phyloP scores from a whole-genome alignment of 2,329 filamentous ascomycete species.

The Ceratocystis destructans region DNA sequence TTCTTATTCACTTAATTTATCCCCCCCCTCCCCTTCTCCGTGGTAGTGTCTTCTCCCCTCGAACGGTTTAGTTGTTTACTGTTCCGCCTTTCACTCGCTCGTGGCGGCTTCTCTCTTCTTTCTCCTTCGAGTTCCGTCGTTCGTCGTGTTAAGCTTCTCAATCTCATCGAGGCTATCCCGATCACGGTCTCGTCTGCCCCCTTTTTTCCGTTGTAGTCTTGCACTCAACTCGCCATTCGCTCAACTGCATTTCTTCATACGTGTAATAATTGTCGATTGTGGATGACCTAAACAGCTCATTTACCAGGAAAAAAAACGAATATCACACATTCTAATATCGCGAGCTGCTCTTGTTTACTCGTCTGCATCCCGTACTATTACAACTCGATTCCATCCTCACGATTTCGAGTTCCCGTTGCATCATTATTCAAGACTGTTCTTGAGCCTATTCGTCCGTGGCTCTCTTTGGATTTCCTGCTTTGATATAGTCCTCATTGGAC shows the following conservation, averaged over 20 bases:
- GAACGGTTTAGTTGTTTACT: not conserved
- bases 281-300: not conserved
- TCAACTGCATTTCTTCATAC: not conserved
- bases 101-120: slow-evolving; percentile 1
- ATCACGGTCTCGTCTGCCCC: not conserved
- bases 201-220: not conserved
- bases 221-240: not conserved
- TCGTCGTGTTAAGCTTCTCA: too few species aligned
- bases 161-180: too few species aligned
- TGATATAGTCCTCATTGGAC: slow-evolving; percentile 9
- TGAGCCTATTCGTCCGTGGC: not conserved
- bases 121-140: not conserved
- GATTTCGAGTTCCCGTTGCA: not conserved
- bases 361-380: not conserved
- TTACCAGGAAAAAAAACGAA: not conserved
- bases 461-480: not conserved
- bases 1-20: slow-evolving; percentile 14
- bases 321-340: not conserved
- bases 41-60: not conserved
- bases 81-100: slow-evolving; percentile 14
- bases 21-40: slow-evolving; percentile 8
- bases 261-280: not conserved
- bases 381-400: not conserved
- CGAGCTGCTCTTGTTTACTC: not conserved
- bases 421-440: not conserved